A percentile compares a stretch with the other conserved stretches of the same genome.
Evolutionary conservation across 345 rosid species (phyloP).

Genomic region (Boechera divaricarpa): DNA sequence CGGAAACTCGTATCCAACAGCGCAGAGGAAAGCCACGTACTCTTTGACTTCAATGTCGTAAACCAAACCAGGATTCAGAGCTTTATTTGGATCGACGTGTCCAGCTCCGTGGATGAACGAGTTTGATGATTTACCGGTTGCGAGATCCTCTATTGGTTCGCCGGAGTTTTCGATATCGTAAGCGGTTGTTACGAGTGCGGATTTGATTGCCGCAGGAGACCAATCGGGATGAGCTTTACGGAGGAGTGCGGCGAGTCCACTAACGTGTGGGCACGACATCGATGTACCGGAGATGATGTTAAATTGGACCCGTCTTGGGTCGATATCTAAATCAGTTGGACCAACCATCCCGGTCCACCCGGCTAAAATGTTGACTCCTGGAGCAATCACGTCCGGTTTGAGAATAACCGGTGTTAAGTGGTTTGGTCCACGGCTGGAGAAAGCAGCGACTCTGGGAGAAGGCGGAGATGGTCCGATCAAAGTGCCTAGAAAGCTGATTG

Average conservation of each 20-base stretch:
- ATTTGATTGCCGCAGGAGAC: constrained; percentile 77
- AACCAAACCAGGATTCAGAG: constrained; percentile 79
- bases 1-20: constrained; percentile 65
- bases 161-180: constrained; percentile 74
- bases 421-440: constrained; percentile 82
- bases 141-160: constrained; percentile 67
- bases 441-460: constrained; percentile 77
- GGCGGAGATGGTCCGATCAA: constrained; percentile 57
- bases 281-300: constrained; percentile 88
- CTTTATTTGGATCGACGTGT: constrained; percentile 82
- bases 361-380: constrained; percentile 84
- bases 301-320: constrained; percentile 67
- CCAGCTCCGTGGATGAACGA: constrained; percentile 84
- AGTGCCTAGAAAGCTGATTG: constrained; percentile 58
- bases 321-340: constrained; percentile 65
- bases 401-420: constrained; percentile 62
- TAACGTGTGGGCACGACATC: constrained; percentile 90
- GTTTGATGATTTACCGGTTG: constrained; percentile 63
- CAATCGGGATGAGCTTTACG: constrained; percentile 66
- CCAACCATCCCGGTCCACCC: constrained; percentile 75
- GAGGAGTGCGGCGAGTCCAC: constrained; percentile 81
- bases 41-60: constrained; percentile 63
- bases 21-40: constrained; percentile 75
- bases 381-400: constrained; percentile 86
- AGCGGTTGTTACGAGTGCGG: constrained; percentile 81